Evolutionary conservation across 2,329 filamentous ascomycete species (phyloP), one percentile per base, ranked within the genome.

Genomic region (Aspergillus hiratsukae): DNA sequence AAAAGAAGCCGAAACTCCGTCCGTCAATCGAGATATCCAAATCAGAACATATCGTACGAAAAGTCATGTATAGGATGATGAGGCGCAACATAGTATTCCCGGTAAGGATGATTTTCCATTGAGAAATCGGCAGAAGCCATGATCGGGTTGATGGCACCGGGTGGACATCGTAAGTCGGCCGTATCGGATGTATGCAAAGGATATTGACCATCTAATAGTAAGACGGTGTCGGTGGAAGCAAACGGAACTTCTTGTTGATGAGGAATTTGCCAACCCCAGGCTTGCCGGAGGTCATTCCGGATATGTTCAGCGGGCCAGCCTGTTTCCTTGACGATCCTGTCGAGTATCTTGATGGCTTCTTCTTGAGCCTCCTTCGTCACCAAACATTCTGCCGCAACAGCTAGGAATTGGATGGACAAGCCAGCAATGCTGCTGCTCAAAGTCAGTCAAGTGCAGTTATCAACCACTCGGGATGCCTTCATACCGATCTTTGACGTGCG

Each of bases 81-180:
- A 1, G 89, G 88, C 37, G 89, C 87, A 60, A 91, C 86, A 65
- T 93, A 95, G 73, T 87, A 87, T 51, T 86, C 85, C 68, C 90
- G 87, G 67, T 94, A 95, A 1, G 91, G 90, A 72, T 92, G 89
- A 61, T 90, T 87, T 3, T 89, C 87, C 63, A 87, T 79, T 25
- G 81, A 87, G 70, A 94, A 94, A 68, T 94, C 89, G 1, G 89
- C 89, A 25, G 80, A 80, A 25, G 83, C 84, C 62, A 87, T 81
- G 41, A 93, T 73, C 1, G 90, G 90, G 66, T 93, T 93, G 5
- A 87, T 75, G 43, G 85, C 83, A 6, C 81, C 82, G 2, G 72
- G 54, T 4, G 70, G 70, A 53, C 65, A 70, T 3, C 68, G 65
- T 10, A 74, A 65, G 19, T 69, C 63, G 25, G 70, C 60, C 54